Percentiles rank a stretch among this genome's conserved stretches.
Evolutionary conservation across 805 yeast genomes (phyloP).

Genomic region (Teunomyces atbi): DNA sequence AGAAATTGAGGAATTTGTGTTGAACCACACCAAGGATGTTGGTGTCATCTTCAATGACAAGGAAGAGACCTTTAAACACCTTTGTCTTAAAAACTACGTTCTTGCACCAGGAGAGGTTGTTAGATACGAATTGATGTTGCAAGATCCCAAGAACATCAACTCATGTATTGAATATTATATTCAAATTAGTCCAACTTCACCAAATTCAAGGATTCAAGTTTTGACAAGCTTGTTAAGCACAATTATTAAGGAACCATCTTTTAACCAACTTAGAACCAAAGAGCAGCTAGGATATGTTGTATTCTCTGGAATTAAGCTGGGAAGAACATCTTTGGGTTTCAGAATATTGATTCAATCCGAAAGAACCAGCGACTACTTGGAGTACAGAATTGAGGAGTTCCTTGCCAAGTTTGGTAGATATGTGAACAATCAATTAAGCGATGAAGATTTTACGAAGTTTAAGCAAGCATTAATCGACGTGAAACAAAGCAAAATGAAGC

Average conservation of each 20-base stretch:
- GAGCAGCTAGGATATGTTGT: constrained; percentile 97
- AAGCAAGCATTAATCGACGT: constrained; percentile 65
- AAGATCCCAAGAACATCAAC: constrained; percentile 72
- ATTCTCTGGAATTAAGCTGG: constrained; percentile 66
- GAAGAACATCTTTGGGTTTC: constrained; percentile 71
- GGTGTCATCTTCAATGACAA: constrained; percentile 29
- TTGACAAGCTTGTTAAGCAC: constrained; percentile 67
- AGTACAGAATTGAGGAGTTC: constrained; percentile 72
- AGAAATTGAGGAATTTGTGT: constrained; percentile 44
- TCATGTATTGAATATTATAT: constrained; percentile 78
- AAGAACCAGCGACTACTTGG: constrained; percentile 68
- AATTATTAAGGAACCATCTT: constrained; percentile 81
- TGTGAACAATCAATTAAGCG: constrained; percentile 48
- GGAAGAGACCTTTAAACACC: constrained; percentile 16
- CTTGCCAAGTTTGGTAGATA: constrained; percentile 46
- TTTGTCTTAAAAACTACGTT: constrained; percentile 36
- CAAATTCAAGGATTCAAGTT: constrained; percentile 36
- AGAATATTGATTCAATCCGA: constrained; percentile 84
- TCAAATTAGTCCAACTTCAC: constrained; percentile 53
- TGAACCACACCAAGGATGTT: not conserved
- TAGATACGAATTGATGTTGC: constrained; percentile 50
- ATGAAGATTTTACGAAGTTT: constrained; percentile 65
- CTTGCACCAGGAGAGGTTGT: constrained; percentile 38
- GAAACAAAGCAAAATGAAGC: constrained; percentile 70
- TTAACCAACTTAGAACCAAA: constrained; percentile 84